Percentiles rank a stretch among this genome's conserved stretches.
These are phyloP conservation scores for Talaromyces sp. DNA, from an alignment of 2,329 filamentous ascomycete genomes.

Conservation along the genomic window DNA sequence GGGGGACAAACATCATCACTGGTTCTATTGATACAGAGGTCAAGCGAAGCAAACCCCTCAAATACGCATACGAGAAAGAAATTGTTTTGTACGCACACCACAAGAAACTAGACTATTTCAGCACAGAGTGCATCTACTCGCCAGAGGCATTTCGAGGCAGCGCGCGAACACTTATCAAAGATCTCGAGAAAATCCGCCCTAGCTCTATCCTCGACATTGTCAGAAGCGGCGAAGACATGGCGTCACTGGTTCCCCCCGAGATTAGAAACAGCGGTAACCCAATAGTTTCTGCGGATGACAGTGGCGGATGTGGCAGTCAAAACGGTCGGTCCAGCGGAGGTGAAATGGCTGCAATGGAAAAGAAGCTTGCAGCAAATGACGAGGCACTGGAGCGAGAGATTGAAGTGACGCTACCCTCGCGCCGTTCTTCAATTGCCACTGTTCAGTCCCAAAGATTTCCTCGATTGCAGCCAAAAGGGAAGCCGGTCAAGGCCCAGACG, in stretches of 20 bases:
- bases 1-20: constrained; percentile 87
- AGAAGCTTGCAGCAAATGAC: constrained; percentile 62
- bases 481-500: constrained; percentile 54
- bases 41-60: constrained; percentile 91
- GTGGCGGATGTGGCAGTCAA: constrained; percentile 70
- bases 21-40: constrained; percentile 75
- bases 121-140: constrained; percentile 96
- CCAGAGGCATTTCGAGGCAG: constrained; percentile 94
- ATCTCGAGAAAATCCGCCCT: constrained; percentile 84
- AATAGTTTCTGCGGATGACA: constrained; percentile 47
- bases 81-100: constrained; percentile 97
- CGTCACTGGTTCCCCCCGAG: constrained; percentile 68
- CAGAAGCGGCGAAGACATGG: constrained; percentile 93
- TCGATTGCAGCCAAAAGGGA: constrained; percentile 18
- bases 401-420: constrained; percentile 52
- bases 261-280: constrained; percentile 34
- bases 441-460: constrained; percentile 28
- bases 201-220: constrained; percentile 95
- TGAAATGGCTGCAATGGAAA: constrained; percentile 81
- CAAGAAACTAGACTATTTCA: constrained; percentile 96
- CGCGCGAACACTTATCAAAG: constrained; percentile 88
- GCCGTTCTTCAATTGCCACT: constrained; percentile 8
- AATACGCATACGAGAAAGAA: constrained; percentile 98
- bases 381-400: constrained; percentile 58
- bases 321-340: constrained; percentile 64